Percentiles rank a stretch among this genome's conserved stretches.
Conservation (phyloP, 257 asterid species). For the Gentiana macrophylla region DNA sequence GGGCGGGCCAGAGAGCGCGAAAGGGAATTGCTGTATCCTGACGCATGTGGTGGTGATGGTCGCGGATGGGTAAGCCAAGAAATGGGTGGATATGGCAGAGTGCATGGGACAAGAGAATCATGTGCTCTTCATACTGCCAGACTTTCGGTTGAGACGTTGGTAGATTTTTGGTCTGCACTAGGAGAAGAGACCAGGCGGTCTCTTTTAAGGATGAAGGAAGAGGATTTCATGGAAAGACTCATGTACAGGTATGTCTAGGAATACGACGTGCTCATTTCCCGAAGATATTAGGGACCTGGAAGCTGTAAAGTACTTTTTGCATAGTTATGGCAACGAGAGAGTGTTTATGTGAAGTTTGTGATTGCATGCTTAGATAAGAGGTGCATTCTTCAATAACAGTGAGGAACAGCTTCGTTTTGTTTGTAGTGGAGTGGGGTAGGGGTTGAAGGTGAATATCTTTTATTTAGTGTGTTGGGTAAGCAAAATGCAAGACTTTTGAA, state of each 20-base stretch:
- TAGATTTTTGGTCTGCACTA: slow-evolving; percentile 97
- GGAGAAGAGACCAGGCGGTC: slow-evolving; percentile 94
- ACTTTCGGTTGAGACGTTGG: slow-evolving; percentile 91
- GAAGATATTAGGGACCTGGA: too few relatives aligned
- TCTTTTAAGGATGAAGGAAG: slow-evolving; percentile 96
- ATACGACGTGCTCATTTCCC: background rate
- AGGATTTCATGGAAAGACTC: slow-evolving; percentile 91
- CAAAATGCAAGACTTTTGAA: too few relatives aligned
- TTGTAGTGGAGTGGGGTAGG: too few relatives aligned
- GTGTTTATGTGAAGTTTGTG: too few relatives aligned
- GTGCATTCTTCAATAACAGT: too few relatives aligned
- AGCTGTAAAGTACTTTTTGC: too few relatives aligned
- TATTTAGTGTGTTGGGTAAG: too few relatives aligned
- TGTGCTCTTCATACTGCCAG: slow-evolving; percentile 99
- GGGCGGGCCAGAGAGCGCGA: slow-evolving; percentile 95
- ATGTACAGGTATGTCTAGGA: slow-evolving; percentile 63
- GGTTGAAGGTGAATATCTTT: too few relatives aligned
- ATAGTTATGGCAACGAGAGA: too few relatives aligned
- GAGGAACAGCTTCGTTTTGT: too few relatives aligned
- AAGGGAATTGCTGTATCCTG: slow-evolving; percentile 93
- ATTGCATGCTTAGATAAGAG: too few relatives aligned
- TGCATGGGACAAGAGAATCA: slow-evolving; percentile 88
- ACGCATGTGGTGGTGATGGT: slow-evolving; percentile 99
- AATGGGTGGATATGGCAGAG: slow-evolving; percentile 69
- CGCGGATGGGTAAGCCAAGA: slow-evolving; percentile 99